Conservation (phyloP, 208 protist genomes). For the Strigomonas culicis region DNA sequence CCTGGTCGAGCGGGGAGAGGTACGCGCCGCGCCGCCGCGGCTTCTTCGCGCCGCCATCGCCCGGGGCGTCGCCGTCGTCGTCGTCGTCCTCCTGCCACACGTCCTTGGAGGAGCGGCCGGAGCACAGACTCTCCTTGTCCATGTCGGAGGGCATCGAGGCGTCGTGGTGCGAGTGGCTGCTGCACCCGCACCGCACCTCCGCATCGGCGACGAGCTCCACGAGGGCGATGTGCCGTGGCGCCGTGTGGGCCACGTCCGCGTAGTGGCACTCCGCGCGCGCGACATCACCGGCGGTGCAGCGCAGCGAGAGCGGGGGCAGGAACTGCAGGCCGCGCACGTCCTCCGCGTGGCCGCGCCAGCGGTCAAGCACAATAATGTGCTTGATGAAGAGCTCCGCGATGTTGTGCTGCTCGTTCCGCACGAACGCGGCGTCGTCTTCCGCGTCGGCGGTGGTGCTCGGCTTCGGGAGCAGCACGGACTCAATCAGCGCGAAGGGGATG, state of each 20-base stretch:
- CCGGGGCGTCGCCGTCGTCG: constrained; percentile 9
- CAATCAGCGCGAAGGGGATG: constrained; percentile 3
- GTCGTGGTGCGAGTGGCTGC: background rate
- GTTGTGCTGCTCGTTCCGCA: constrained; percentile 30
- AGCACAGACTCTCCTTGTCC: too few species aligned
- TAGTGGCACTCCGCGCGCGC: background rate
- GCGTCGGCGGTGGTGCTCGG: background rate
- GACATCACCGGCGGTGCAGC: constrained; percentile 1
- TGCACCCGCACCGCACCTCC: constrained; percentile 3
- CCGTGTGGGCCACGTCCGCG: background rate
- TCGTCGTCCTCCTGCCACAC: background rate
- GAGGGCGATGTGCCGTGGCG: background rate
- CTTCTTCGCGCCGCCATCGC: background rate
- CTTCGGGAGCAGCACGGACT: background rate
- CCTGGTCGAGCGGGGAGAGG: background rate
- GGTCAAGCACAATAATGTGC: constrained; percentile 39
- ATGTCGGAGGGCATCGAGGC: too few species aligned
- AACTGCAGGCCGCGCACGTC: constrained; percentile 46
- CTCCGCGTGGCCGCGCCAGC: constrained; percentile 68
- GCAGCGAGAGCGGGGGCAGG: constrained; percentile 7
- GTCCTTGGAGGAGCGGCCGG: background rate
- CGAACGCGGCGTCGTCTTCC: constrained; percentile 17
- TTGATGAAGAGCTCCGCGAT: constrained; percentile 16
- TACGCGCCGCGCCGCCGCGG: background rate
- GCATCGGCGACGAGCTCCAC: constrained; percentile 16